A percentile compares a stretch with the other conserved stretches of the same genome.
These are phyloP conservation scores for Clarireedia monteithiana DNA, from an alignment of 2,329 filamentous ascomycete genomes.

Conservation along the genomic window DNA sequence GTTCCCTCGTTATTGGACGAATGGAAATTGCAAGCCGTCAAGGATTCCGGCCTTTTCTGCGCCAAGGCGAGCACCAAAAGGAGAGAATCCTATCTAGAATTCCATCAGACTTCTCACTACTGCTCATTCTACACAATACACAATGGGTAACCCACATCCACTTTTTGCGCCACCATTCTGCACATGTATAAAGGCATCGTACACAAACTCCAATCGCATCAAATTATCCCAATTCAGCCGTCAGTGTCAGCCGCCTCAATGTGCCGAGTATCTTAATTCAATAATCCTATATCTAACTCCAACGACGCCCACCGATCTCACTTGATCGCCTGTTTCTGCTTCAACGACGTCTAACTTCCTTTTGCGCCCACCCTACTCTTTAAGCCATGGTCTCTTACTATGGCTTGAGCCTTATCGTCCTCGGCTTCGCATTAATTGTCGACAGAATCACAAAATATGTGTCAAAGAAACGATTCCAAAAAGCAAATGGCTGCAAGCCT, in stretches of 20 bases:
- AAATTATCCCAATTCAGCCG: not conserved
- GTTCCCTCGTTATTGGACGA: conserved; percentile 5
- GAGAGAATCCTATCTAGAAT: too few species aligned
- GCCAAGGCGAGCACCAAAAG: too few species aligned
- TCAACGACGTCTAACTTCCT: not conserved
- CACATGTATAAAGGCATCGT: not conserved
- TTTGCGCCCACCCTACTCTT: not conserved
- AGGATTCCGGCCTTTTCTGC: not conserved
- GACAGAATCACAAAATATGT: not conserved
- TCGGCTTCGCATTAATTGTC: not conserved
- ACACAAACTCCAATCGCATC: too few species aligned
- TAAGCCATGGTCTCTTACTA: not conserved
- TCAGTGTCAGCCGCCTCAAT: not conserved
- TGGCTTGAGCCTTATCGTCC: not conserved
- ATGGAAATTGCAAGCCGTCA: not conserved
- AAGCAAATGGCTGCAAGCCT: conserved; percentile 22
- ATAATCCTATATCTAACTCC: not conserved
- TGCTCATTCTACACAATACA: too few species aligned
- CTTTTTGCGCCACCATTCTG: not conserved
- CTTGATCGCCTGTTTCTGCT: not conserved
- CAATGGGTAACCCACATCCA: not conserved
- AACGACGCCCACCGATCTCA: not conserved
- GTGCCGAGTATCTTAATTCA: not conserved
- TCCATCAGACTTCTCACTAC: too few species aligned
- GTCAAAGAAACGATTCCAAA: conserved; percentile 1